Conservation (phyloP, 2,329 filamentous ascomycete species). For the Laburnicola sp. region DNA sequence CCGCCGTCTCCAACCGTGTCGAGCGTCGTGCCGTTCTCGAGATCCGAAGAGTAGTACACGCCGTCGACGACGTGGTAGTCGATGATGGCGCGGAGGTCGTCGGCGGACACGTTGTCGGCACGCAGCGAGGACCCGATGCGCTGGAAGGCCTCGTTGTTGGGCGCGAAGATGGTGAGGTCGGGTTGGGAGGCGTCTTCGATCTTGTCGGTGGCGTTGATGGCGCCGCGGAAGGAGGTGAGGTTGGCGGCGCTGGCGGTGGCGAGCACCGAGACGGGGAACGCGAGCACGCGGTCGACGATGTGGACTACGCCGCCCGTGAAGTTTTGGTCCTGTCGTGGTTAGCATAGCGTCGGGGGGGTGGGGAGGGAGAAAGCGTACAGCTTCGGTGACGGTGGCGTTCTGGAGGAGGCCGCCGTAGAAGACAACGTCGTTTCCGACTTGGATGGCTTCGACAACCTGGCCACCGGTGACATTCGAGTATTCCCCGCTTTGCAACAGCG, state of each 20-base stretch:
- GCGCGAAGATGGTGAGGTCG: conserved; percentile 67
- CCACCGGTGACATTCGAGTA: neutral
- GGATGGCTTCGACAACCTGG: neutral
- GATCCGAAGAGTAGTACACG: conserved; percentile 56
- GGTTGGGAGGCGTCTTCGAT: conserved; percentile 46
- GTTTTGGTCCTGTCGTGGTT: conserved; percentile 42
- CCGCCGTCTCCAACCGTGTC: conserved; percentile 41
- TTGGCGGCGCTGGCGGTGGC: conserved; percentile 40
- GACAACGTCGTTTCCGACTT: conserved; percentile 48
- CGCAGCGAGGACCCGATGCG: conserved; percentile 57
- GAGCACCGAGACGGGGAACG: conserved; percentile 40
- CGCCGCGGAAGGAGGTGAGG: conserved; percentile 48
- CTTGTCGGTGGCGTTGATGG: conserved; percentile 46
- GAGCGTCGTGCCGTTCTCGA: conserved; percentile 48
- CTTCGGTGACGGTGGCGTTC: conserved; percentile 53
- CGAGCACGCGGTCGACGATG: conserved; percentile 51
- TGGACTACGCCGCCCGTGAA: conserved; percentile 53
- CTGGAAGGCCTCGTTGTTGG: conserved; percentile 63
- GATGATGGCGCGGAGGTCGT: conserved; percentile 58
- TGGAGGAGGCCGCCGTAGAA: conserved; percentile 58
- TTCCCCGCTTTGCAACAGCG: neutral
- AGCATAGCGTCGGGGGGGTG: neutral
- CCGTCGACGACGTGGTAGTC: conserved; percentile 66
- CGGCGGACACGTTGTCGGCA: conserved; percentile 48
- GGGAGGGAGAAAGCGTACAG: conserved; percentile 46